Evolutionary conservation across 441 rosid species (phyloP).

Genomic region (Corymbia citriodora): DNA sequence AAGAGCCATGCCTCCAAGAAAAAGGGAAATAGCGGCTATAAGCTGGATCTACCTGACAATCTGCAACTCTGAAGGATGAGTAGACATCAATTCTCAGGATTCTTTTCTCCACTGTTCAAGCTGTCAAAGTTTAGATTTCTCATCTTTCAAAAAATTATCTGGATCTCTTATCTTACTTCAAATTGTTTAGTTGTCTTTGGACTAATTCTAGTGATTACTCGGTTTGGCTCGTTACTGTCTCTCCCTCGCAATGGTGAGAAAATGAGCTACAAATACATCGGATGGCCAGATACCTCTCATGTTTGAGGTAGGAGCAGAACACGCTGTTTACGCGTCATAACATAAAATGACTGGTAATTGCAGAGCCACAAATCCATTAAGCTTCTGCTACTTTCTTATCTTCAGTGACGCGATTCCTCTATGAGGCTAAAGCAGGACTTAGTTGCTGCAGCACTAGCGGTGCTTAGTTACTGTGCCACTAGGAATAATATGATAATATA

Average conservation of each 20-base stretch:
- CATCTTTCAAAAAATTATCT: background rate
- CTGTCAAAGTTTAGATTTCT: background rate
- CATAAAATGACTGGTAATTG: background rate
- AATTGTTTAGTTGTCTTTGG: background rate
- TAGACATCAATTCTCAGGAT: background rate
- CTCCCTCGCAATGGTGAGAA: background rate
- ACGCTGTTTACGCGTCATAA: background rate
- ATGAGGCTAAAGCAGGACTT: background rate
- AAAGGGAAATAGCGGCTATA: background rate
- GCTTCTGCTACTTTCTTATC: background rate
- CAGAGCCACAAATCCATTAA: background rate
- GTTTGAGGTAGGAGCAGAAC: background rate
- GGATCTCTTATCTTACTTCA: background rate
- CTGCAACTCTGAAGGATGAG: background rate
- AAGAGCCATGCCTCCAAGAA: background rate
- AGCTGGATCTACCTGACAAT: background rate
- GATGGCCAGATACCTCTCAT: background rate
- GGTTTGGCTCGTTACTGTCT: background rate
- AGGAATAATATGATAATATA: constrained; percentile 13
- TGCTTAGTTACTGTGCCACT: constrained; percentile 15
- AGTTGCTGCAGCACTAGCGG: background rate
- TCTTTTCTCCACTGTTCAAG: background rate
- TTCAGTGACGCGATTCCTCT: background rate
- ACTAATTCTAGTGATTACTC: background rate
- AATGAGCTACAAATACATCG: background rate